phyloP scores from a whole-genome alignment of 495 filamentous ascomycete species.

The Xylaria castorea region DNA sequence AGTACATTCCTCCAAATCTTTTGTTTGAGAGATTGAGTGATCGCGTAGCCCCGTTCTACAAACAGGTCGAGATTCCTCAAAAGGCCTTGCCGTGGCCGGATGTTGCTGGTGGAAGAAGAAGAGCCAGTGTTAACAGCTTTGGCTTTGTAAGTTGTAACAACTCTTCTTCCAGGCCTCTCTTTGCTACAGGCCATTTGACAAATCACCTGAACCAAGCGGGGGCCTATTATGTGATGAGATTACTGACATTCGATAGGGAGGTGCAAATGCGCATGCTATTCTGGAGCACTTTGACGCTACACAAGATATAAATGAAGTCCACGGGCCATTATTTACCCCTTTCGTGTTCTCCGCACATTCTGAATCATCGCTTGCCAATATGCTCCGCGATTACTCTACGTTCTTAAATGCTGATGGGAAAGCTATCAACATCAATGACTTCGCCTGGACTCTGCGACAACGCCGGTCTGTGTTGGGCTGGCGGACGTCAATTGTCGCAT shows the following conservation, averaged over 20 bases:
- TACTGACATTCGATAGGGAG: conserved; percentile 60
- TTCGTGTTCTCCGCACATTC: conserved; percentile 12
- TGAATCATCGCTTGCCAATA: neutral
- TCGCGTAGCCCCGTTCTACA: conserved; percentile 49
- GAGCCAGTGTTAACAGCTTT: conserved; percentile 67
- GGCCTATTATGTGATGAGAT: conserved; percentile 46
- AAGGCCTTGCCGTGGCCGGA: neutral
- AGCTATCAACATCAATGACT: neutral
- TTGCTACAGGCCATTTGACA: neutral
- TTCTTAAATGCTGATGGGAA: neutral
- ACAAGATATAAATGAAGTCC: neutral
- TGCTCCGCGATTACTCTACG: neutral
- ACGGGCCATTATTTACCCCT: neutral
- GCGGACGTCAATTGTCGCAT: conserved; percentile 34
- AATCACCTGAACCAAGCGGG: neutral
- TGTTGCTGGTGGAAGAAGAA: conserved; percentile 25
- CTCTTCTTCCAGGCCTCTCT: no score
- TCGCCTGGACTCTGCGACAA: conserved; percentile 13
- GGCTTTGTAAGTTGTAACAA: conserved; percentile 48
- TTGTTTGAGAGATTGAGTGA: conserved; percentile 61
- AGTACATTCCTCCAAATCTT: conserved; percentile 62
- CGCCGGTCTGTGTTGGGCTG: conserved; percentile 24
- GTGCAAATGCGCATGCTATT: conserved; percentile 34
- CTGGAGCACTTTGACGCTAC: conserved; percentile 29
- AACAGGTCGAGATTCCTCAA: conserved; percentile 41